phyloP scores from a whole-genome alignment of 768 basidiomycete species.

The Calocybe indica region DNA sequence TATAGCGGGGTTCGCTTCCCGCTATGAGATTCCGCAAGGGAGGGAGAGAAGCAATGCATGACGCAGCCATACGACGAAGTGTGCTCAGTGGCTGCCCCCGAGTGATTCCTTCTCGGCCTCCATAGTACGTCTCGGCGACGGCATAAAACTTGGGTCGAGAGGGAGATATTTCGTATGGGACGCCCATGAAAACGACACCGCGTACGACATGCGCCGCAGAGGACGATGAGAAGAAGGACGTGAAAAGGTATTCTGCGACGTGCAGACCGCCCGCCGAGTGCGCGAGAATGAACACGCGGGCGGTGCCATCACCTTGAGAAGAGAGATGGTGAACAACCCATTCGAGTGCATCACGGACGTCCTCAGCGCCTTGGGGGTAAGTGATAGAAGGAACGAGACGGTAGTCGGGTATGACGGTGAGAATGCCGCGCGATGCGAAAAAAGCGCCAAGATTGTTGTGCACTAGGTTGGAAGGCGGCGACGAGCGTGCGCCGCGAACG shows the following conservation, averaged over 20 bases:
- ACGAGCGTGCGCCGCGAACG: conserved; percentile 12
- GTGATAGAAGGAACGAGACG: conserved; percentile 16
- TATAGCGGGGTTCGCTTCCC: conserved; percentile 15
- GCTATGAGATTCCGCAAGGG: conserved; percentile 13
- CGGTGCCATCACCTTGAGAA: conserved; percentile 4
- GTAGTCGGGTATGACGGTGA: conserved; percentile 21
- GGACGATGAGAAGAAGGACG: conserved; percentile 8
- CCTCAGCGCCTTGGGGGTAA: conserved; percentile 19
- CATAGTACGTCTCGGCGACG: conserved; percentile 16
- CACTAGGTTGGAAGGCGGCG: conserved; percentile 14
- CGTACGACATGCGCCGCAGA: conserved; percentile 7
- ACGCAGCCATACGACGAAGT: conserved; percentile 9
- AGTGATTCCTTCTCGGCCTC: conserved; percentile 8
- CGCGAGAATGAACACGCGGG: conserved; percentile 12
- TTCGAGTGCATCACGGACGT: conserved; percentile 15
- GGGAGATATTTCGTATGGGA: conserved; percentile 10
- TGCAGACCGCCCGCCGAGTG: conserved; percentile 24
- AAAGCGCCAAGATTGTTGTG: conserved; percentile 21
- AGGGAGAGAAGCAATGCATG: conserved; percentile 9
- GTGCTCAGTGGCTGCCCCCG: conserved; percentile 12
- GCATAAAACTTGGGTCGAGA: conserved; percentile 8
- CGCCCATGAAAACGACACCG: conserved; percentile 15
- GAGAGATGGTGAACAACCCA: conserved; percentile 12
- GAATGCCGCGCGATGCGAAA: conserved; percentile 18
- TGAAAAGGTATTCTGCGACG: conserved; percentile 12